Percentiles rank a stretch among this genome's conserved stretches.
These are phyloP conservation scores for Mucor ambiguus DNA, from an alignment of 371 early-diverging fungal genomes.

Conservation along the genomic window DNA sequence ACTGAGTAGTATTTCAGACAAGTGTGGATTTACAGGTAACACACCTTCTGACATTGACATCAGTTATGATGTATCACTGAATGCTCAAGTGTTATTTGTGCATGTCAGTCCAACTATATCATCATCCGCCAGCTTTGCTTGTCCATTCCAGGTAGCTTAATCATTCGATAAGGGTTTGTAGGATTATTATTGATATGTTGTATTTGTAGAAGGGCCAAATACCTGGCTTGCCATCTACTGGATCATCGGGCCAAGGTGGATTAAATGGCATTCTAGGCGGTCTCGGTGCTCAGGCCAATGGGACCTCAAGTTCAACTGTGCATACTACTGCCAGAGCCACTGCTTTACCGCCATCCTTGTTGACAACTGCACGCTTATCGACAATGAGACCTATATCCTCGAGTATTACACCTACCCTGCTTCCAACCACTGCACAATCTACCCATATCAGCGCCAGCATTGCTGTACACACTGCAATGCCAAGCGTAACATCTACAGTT, in stretches of 20 bases:
- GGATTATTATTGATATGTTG: background rate
- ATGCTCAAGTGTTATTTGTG: slow-evolving; percentile 45
- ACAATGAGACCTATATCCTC: background rate
- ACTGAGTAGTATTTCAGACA: slow-evolving; percentile 30
- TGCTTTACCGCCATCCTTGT: background rate
- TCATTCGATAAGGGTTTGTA: background rate
- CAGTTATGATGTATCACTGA: slow-evolving; percentile 44
- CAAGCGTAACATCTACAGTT: background rate
- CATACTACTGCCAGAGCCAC: background rate
- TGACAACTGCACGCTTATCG: background rate
- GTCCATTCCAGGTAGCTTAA: slow-evolving; percentile 27
- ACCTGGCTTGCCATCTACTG: background rate
- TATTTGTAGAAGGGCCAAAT: background rate
- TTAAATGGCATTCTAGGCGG: background rate
- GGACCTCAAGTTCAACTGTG: background rate
- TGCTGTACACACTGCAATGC: background rate
- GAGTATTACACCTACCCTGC: background rate
- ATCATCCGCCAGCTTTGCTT: slow-evolving; percentile 23
- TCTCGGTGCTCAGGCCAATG: background rate
- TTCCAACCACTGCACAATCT: background rate
- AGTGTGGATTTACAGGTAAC: slow-evolving; percentile 32
- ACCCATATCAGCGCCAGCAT: background rate
- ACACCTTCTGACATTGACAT: slow-evolving; percentile 27
- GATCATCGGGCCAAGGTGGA: background rate
- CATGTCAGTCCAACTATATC: slow-evolving; percentile 35